These are phyloP conservation scores for Wickerhamomyces mucosus DNA, from an alignment of 805 yeast species.

Conservation along the genomic window DNA sequence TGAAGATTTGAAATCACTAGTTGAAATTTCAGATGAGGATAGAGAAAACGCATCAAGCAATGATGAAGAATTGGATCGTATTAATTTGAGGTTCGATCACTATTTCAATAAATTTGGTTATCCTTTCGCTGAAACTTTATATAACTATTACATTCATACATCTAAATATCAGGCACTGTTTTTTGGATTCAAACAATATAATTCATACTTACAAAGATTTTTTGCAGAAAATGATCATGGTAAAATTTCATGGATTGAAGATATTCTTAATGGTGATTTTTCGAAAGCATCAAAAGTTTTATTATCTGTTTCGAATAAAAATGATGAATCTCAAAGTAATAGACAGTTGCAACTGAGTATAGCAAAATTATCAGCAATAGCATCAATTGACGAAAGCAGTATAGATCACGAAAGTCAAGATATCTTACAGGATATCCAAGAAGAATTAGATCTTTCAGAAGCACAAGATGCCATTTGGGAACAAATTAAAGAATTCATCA, in stretches of 20 bases:
- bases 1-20: conserved; percentile 56
- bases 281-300: conserved; percentile 40
- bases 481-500: conserved; percentile 21
- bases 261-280: conserved; percentile 43
- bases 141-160: conserved; percentile 43
- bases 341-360: conserved; percentile 53
- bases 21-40: conserved; percentile 38
- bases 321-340: conserved; percentile 33
- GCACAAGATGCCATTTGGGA: conserved; percentile 34
- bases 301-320: conserved; percentile 28
- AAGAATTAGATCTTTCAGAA: conserved; percentile 36
- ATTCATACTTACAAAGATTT: conserved; percentile 39
- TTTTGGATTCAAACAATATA: conserved; percentile 45
- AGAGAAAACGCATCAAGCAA: conserved; percentile 19
- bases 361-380: conserved; percentile 59
- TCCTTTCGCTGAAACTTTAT: conserved; percentile 57
- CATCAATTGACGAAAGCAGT: conserved; percentile 19
- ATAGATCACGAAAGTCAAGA: conserved; percentile 15
- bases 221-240: conserved; percentile 39
- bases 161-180: conserved; percentile 47
- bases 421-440: conserved; percentile 36
- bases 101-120: conserved; percentile 59
- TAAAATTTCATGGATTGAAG: conserved; percentile 64
- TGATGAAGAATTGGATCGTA: conserved; percentile 13
- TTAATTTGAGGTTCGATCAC: conserved; percentile 27